These are phyloP conservation scores for Irpex sp. DNA, from an alignment of 1,284 basidiomycete genomes.

Conservation along the genomic window DNA sequence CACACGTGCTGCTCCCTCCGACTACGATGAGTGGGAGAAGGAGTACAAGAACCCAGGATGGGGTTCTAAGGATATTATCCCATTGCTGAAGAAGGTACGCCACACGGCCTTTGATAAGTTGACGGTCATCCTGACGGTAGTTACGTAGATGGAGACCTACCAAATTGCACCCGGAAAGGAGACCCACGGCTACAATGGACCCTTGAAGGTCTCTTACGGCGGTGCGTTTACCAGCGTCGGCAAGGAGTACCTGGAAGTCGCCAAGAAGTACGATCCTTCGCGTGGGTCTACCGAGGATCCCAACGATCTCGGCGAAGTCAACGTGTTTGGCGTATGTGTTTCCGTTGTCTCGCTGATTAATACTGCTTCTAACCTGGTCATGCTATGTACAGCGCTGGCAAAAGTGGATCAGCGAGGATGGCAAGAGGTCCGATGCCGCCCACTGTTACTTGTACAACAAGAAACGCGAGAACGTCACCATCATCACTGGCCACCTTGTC, in stretches of 20 bases:
- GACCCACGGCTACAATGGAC: slow-evolving; percentile 16
- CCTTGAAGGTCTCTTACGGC: slow-evolving; percentile 19
- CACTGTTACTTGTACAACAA: slow-evolving; percentile 35
- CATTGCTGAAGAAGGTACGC: slow-evolving; percentile 44
- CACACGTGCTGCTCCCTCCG: slow-evolving; percentile 44
- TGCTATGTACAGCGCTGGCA: slow-evolving; percentile 3
- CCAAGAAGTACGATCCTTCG: slow-evolving; percentile 10
- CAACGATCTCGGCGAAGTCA: slow-evolving; percentile 15
- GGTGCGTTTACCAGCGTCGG: slow-evolving; percentile 12
- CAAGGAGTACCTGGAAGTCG: slow-evolving; percentile 15
- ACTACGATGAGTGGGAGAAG: slow-evolving; percentile 48
- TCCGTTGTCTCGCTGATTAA: background rate
- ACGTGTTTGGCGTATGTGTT: slow-evolving; percentile 14
- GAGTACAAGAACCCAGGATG: slow-evolving; percentile 43
- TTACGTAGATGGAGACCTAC: slow-evolving; percentile 5
- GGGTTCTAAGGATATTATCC: slow-evolving; percentile 42
- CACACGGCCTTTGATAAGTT: background rate
- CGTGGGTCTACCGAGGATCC: slow-evolving; percentile 13
- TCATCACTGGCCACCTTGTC: slow-evolving; percentile 15
- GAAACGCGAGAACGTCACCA: slow-evolving; percentile 6
- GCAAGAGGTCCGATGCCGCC: slow-evolving; percentile 51
- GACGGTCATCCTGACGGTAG: background rate
- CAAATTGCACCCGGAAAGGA: slow-evolving; percentile 10
- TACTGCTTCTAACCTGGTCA: background rate
- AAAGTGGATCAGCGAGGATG: slow-evolving; percentile 21